Conservation (phyloP, 441 rosid species). For the Capsella rubella region DNA sequence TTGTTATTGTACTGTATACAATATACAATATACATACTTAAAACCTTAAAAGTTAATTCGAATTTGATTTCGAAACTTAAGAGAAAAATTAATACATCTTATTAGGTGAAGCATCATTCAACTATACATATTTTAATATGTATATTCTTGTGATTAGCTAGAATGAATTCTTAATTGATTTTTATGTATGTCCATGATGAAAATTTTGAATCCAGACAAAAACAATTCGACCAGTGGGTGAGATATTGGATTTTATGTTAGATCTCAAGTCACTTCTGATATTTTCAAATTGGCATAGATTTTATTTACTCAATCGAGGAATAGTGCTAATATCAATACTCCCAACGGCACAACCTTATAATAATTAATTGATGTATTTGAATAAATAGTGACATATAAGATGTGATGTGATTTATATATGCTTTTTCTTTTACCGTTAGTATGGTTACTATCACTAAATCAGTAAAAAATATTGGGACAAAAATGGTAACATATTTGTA, state of each 20-base stretch:
- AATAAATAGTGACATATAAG: background rate
- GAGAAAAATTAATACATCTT: background rate
- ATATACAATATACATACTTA: no score
- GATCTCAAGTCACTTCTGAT: conserved; percentile 26
- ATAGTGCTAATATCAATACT: background rate
- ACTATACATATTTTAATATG: background rate
- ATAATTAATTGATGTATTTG: background rate
- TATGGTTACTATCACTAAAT: background rate
- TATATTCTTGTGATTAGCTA: background rate
- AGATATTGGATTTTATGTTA: conserved; percentile 31
- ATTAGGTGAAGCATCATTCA: conserved; percentile 24
- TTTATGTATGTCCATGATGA: background rate
- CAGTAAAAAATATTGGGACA: background rate
- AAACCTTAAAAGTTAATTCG: background rate
- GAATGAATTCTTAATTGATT: background rate
- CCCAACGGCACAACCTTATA: background rate
- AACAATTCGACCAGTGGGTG: conserved; percentile 31
- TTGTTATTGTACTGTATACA: background rate
- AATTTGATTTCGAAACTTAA: background rate
- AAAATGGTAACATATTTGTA: background rate
- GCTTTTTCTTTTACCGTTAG: background rate
- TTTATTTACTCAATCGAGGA: background rate
- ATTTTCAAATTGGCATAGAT: background rate
- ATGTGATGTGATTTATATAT: background rate
- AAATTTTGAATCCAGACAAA: conserved; percentile 25